A percentile compares a stretch with the other conserved stretches of the same genome.
Conservation (phyloP, 2,329 filamentous ascomycete genomes). For the Cryphonectria carpinicola region DNA sequence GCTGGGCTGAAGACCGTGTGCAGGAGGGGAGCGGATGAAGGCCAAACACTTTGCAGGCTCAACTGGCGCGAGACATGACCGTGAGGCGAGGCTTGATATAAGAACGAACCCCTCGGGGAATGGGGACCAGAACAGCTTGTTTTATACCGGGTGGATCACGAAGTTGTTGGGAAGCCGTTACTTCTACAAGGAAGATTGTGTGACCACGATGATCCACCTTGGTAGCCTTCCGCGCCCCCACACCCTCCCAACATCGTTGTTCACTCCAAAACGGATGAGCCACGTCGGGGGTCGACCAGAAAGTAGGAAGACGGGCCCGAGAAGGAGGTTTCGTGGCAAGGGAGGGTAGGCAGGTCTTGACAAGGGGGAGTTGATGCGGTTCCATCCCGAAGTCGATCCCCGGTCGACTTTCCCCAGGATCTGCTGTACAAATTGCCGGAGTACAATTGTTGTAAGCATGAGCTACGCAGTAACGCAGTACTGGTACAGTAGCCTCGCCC, state of each 20-base stretch:
- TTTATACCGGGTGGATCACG: slow-evolving; percentile 13
- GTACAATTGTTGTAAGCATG: no score
- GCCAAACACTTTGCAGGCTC: background rate
- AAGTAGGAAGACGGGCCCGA: background rate
- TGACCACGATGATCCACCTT: slow-evolving; percentile 10
- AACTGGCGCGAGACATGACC: slow-evolving; percentile 16
- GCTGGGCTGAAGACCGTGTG: background rate
- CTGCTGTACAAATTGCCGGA: background rate
- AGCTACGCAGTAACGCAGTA: background rate
- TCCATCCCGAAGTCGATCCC: slow-evolving; percentile 13
- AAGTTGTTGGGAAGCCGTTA: slow-evolving; percentile 6
- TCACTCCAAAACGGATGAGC: slow-evolving; percentile 6
- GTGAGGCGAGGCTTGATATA: slow-evolving; percentile 11
- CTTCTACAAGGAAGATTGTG: background rate
- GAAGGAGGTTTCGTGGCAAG: background rate
- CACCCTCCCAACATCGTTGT: background rate
- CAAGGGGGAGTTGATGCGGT: background rate
- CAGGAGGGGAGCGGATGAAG: background rate
- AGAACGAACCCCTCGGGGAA: background rate
- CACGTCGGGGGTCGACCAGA: background rate
- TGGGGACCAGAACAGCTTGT: background rate
- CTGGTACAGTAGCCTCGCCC: background rate
- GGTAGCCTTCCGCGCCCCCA: background rate
- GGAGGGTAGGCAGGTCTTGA: background rate
- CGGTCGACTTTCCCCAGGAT: slow-evolving; percentile 6